Base-by-base conservation (phyloP, 805 yeast genomes). In the Starmerella apis region DNA sequence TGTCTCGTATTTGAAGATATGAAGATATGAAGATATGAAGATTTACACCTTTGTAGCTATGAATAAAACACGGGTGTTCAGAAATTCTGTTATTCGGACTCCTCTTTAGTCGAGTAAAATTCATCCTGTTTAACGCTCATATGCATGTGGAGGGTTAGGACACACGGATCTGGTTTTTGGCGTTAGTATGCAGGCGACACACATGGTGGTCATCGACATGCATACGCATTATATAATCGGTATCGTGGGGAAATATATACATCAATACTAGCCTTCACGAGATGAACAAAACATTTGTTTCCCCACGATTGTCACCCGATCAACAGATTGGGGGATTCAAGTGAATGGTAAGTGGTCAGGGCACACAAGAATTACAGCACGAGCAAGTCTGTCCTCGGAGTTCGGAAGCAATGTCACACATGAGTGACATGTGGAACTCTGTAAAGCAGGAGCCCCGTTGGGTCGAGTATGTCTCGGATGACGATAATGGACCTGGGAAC, bases 291-390 rank as follows among this genome's bases (percentile, higher is more conserved):
- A 13, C 18, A 13, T 19, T 9, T n/a, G n/a, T n/a, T 5, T 4
- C 16, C 41, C 31, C 19, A 20, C 30, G 43, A 24, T 38, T 20
- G 43, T 30, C 43, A 38, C 43, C 42, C 30, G 43, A 38, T 38
- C 23, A 14, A 19, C 14, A 20, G 28, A n/a, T 24, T 22, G 41
- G 37, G 22, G 23, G 16, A 4, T 23, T 22, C 14, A 5, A 7
- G 30, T 30, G 31, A 20, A 38, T 38, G 43, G 43, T 16, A 8
- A 20, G 22, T 16, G 43, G 43, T n/a, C n/a, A n/a, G n/a, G n/a
- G n/a, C n/a, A n/a, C n/a, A n/a, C n/a, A n/a, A n/a, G n/a, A n/a
- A n/a, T n/a, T n/a, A 9, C 20, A 11, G 6, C 10, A n/a, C 31
- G 43, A 38, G 30, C 31, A 38, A 37, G 27, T 18, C n/a, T 14